Evolutionary conservation across 768 basidiomycete genomes (phyloP).

Genomic region (Coprinopsis cinerea): DNA sequence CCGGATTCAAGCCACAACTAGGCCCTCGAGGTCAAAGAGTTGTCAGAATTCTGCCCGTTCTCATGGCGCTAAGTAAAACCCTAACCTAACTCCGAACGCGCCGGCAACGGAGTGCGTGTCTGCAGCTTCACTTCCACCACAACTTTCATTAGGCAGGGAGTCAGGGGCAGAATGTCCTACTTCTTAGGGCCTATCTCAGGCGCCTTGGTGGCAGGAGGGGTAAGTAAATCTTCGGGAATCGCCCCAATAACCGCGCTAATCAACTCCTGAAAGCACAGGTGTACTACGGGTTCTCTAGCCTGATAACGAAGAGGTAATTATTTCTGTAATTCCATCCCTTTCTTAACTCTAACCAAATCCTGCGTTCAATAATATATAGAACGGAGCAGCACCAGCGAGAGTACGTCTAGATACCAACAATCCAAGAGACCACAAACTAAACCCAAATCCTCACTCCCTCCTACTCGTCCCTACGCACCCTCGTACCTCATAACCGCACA

Average conservation of each 20-base stretch:
- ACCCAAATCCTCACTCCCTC: background rate
- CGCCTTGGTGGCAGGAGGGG: conserved; percentile 62
- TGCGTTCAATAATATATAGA: conserved; percentile 31
- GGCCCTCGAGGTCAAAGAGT: too few relatives aligned
- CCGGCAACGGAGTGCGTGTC: too few relatives aligned
- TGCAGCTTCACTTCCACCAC: too few relatives aligned
- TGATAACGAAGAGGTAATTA: conserved; percentile 50
- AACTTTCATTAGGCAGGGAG: too few relatives aligned
- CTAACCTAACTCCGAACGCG: too few relatives aligned
- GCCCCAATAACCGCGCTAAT: background rate
- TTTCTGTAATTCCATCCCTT: background rate
- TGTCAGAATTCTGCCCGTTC: too few relatives aligned
- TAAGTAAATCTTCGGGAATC: conserved; percentile 25
- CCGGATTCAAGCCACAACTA: too few relatives aligned
- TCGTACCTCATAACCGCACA: background rate
- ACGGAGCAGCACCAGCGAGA: conserved; percentile 51
- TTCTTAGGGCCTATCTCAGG: conserved; percentile 65
- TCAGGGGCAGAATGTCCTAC: conserved; percentile 1
- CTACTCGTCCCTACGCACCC: background rate
- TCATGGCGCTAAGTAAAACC: too few relatives aligned
- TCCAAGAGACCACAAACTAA: background rate
- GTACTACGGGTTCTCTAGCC: conserved; percentile 66
- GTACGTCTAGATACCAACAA: conserved; percentile 29
- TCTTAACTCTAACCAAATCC: conserved; percentile 2
- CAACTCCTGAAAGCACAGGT: conserved; percentile 32